These are phyloP conservation scores for Selenicereus undatus DNA, from an alignment of 148 eudicot genomes.

Conservation along the genomic window DNA sequence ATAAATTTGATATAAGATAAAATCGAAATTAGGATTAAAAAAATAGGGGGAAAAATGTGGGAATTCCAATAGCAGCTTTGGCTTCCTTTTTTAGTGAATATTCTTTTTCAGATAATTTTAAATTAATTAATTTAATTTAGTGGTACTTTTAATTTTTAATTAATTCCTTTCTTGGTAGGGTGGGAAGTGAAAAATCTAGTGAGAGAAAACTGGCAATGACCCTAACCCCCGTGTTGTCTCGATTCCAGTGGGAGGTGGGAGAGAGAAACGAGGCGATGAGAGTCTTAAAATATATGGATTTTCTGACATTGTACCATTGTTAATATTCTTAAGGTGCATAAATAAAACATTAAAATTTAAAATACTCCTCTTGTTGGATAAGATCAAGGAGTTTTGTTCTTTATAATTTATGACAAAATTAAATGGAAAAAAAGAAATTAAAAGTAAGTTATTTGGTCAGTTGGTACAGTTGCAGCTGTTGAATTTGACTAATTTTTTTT, in stretches of 20 bases:
- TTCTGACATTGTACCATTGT: conserved; percentile 24
- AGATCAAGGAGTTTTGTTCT: conserved; percentile 10
- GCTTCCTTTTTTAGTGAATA: background rate
- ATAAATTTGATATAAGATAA: no score
- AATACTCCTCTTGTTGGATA: conserved; percentile 20
- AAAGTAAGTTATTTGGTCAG: conserved; percentile 1
- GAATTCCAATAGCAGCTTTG: conserved; percentile 13
- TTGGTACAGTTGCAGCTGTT: conserved; percentile 1
- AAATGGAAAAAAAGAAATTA: background rate
- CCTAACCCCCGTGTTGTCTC: conserved; percentile 40
- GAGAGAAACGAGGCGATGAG: conserved; percentile 12
- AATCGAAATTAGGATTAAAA: no score
- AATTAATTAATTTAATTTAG: background rate
- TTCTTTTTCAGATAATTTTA: conserved; percentile 12
- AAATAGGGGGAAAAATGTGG: conserved; percentile 7
- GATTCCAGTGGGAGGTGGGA: conserved; percentile 24
- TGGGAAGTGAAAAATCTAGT: conserved; percentile 35
- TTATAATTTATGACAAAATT: background rate
- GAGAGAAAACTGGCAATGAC: conserved; percentile 14
- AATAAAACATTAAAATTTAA: no score
- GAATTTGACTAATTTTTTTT: conserved; percentile 14
- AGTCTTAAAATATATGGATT: background rate
- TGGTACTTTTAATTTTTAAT: background rate
- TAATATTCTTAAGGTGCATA: conserved; percentile 9
- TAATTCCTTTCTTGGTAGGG: conserved; percentile 16